Conservation (phyloP, 2,329 filamentous ascomycete genomes). For the Neonectria sp. region DNA sequence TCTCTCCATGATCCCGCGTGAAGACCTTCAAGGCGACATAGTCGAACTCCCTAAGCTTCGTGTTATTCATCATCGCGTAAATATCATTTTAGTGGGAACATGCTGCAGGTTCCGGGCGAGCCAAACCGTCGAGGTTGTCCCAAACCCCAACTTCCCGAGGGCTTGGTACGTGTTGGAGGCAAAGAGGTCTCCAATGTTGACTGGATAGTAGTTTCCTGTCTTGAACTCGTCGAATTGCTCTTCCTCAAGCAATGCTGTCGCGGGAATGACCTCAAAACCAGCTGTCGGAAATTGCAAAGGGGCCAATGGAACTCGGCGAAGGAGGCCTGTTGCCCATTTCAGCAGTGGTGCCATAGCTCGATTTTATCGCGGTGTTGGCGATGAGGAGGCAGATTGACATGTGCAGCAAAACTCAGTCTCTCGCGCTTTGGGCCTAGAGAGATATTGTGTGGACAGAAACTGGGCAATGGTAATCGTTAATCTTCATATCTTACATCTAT, state of each 20-base stretch:
- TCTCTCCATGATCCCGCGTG: slow-evolving; percentile 17
- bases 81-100: not conserved
- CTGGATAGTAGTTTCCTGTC: slow-evolving; percentile 39
- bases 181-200: slow-evolving; percentile 40
- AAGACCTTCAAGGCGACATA: slow-evolving; percentile 39
- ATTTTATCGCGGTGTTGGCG: no score
- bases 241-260: slow-evolving; percentile 36
- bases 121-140: slow-evolving; percentile 44
- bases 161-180: slow-evolving; percentile 37
- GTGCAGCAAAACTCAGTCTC: no score
- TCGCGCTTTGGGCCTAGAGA: no score
- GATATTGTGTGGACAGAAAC: no score
- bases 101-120: slow-evolving; percentile 43
- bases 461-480: no score
- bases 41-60: not conserved
- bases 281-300: slow-evolving; percentile 23
- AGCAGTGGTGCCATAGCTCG: no score
- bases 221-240: slow-evolving; percentile 38
- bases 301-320: not conserved
- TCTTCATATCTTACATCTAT: no score
- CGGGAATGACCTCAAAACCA: slow-evolving; percentile 24
- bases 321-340: not conserved
- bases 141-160: slow-evolving; percentile 43
- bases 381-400: no score
- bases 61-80: not conserved